phyloP scores from a whole-genome alignment of 2,329 filamentous ascomycete species.

The Graphilbum sp. region DNA sequence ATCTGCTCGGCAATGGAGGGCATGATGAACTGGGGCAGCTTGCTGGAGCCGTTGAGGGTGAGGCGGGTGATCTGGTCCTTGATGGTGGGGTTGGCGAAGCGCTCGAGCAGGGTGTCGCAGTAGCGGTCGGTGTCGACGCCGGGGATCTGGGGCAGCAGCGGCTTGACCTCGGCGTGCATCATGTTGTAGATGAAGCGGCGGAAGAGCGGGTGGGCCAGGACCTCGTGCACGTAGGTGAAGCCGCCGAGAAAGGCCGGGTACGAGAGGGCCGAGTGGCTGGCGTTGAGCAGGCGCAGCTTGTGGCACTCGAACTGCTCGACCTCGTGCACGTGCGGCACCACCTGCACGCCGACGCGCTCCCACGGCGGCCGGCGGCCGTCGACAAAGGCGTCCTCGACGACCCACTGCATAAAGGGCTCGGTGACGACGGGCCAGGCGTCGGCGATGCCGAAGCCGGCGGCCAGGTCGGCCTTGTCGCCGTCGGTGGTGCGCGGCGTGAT shows the following conservation, averaged over 20 bases:
- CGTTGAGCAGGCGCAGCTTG: slow-evolving; percentile 38
- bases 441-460: slow-evolving; percentile 27
- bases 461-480: slow-evolving; percentile 26
- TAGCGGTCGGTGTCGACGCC: slow-evolving; percentile 35
- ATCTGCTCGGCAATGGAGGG: slow-evolving; percentile 29
- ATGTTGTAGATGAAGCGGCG: slow-evolving; percentile 32
- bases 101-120: slow-evolving; percentile 34
- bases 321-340: slow-evolving; percentile 31
- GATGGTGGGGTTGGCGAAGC: slow-evolving; percentile 39
- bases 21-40: slow-evolving; percentile 36
- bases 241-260: slow-evolving; percentile 34
- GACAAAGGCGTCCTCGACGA: slow-evolving; percentile 34
- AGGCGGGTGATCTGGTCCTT: slow-evolving; percentile 36
- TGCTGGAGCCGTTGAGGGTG: slow-evolving; percentile 34
- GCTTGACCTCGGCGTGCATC: slow-evolving; percentile 39
- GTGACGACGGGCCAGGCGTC: slow-evolving; percentile 37
- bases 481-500: slow-evolving; percentile 33
- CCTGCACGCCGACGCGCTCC: slow-evolving; percentile 34
- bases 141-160: slow-evolving; percentile 29
- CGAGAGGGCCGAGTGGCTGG: slow-evolving; percentile 32
- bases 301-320: slow-evolving; percentile 40
- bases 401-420: slow-evolving; percentile 40
- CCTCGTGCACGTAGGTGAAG: slow-evolving; percentile 37
- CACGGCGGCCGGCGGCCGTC: slow-evolving; percentile 31
- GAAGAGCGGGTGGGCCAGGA: slow-evolving; percentile 30